Evolutionary conservation across 768 basidiomycete species (phyloP).

Genomic region (Lentinus tigrinus): DNA sequence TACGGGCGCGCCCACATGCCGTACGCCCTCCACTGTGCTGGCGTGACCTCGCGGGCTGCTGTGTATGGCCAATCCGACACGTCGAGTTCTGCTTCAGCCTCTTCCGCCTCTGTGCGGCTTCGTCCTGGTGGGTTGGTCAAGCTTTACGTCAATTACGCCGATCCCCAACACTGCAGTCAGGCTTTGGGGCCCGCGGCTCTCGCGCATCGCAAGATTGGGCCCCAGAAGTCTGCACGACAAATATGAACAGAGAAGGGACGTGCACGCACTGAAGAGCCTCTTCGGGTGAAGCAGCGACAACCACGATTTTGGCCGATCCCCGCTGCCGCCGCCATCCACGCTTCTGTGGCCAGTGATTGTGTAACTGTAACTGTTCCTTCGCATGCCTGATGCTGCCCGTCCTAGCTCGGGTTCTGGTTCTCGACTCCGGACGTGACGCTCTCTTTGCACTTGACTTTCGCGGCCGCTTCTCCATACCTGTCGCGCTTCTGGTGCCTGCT

Average conservation of each 20-base stretch:
- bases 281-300: constrained; percentile 4
- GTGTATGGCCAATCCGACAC: not conserved
- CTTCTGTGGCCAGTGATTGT: not conserved
- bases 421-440: too few species aligned
- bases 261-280: constrained; percentile 12
- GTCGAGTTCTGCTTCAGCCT: not conserved
- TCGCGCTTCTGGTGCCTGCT: too few species aligned
- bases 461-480: too few species aligned
- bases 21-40: constrained; percentile 52
- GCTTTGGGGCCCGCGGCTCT: not conserved
- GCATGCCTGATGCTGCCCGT: not conserved
- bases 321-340: not conserved
- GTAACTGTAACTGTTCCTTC: not conserved
- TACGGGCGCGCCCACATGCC: constrained; percentile 53
- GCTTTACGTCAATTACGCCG: constrained; percentile 11
- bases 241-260: not conserved
- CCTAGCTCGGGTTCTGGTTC: not conserved
- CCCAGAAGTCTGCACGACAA: not conserved
- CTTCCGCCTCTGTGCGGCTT: not conserved
- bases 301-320: constrained; percentile 10
- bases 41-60: constrained; percentile 16
- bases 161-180: not conserved
- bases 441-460: too few species aligned
- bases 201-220: not conserved
- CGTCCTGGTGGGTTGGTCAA: constrained; percentile 1